Conservation (phyloP, 208 protist genomes). For the Trypanosoma boissoni region DNA sequence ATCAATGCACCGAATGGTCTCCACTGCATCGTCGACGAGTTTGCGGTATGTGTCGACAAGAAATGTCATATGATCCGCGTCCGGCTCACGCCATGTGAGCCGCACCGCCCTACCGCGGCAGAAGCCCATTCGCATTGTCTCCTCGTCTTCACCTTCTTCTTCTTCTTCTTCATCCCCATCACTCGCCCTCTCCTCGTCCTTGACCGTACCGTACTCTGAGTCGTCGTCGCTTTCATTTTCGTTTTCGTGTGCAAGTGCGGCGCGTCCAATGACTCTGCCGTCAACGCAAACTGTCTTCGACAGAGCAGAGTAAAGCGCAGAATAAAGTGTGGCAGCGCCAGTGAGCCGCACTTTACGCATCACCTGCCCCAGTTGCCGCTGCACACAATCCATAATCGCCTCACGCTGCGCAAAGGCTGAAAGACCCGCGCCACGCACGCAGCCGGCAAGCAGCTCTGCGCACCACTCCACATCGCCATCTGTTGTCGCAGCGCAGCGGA, state of each 20-base stretch:
- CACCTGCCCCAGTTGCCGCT: constrained; percentile 16
- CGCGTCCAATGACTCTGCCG: no score
- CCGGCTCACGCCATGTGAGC: constrained; percentile 27
- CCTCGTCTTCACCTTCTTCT: not conserved
- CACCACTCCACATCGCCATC: constrained; percentile 41
- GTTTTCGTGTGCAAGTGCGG: no score
- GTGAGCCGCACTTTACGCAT: constrained; percentile 7
- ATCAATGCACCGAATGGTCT: constrained; percentile 15
- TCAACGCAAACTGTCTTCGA: constrained; percentile 14
- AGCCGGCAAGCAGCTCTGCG: constrained; percentile 35
- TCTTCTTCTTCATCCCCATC: not conserved
- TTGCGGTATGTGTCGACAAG: constrained; percentile 19
- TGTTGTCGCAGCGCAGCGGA: constrained; percentile 20
- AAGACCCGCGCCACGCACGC: constrained; percentile 31
- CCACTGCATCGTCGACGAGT: constrained; percentile 32
- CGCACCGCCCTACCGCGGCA: constrained; percentile 23
- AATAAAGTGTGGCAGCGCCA: constrained; percentile 20
- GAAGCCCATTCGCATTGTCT: constrained; percentile 25
- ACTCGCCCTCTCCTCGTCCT: not conserved
- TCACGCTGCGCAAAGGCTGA: constrained; percentile 20
- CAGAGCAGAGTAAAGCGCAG: constrained; percentile 18
- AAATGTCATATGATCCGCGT: constrained; percentile 22
- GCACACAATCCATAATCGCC: constrained; percentile 29
- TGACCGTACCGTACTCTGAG: not conserved
- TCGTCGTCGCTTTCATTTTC: no score